phyloP scores from a whole-genome alignment of 768 basidiomycete species.

The Multifurca ochricompacta region DNA sequence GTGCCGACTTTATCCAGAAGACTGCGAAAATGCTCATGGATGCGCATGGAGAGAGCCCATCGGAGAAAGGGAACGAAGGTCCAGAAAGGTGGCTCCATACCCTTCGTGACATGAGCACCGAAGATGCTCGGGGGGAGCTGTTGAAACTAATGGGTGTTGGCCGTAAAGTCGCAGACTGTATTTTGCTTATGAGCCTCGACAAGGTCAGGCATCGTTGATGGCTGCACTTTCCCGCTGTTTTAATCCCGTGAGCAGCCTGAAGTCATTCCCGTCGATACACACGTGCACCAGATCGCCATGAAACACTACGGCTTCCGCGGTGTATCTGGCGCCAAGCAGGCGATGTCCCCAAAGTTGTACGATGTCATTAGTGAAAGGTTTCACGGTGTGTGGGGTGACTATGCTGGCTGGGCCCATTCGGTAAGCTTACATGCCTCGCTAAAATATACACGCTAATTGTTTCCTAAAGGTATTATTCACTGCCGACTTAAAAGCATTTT shows the following conservation, averaged over 20 bases:
- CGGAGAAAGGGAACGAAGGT: conserved; percentile 30
- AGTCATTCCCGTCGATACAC: conserved; percentile 92
- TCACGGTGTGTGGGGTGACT: conserved; percentile 63
- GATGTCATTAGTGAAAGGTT: conserved; percentile 60
- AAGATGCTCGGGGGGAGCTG: conserved; percentile 63
- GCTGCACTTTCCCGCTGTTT: neutral
- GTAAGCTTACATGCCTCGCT: conserved; percentile 34
- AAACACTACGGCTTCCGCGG: conserved; percentile 68
- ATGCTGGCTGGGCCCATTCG: conserved; percentile 88
- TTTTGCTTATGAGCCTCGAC: conserved; percentile 87
- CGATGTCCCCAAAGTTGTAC: conserved; percentile 73
- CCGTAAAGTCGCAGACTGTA: conserved; percentile 93
- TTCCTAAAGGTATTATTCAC: conserved; percentile 61
- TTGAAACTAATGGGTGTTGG: conserved; percentile 87
- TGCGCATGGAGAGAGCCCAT: conserved; percentile 31
- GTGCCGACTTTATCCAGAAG: conserved; percentile 81
- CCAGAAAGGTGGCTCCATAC: conserved; percentile 54
- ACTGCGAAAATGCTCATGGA: conserved; percentile 75
- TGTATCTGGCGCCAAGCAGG: conserved; percentile 38
- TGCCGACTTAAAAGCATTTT: conserved; percentile 62
- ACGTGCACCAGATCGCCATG: conserved; percentile 82
- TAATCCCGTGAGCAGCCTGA: conserved; percentile 43
- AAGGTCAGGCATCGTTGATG: conserved; percentile 43
- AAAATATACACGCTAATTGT: neutral
- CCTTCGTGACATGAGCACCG: conserved; percentile 43